Evolutionary conservation across 176 grass and related monocot genomes (phyloP).

Genomic region (Sorghum bicolor): DNA sequence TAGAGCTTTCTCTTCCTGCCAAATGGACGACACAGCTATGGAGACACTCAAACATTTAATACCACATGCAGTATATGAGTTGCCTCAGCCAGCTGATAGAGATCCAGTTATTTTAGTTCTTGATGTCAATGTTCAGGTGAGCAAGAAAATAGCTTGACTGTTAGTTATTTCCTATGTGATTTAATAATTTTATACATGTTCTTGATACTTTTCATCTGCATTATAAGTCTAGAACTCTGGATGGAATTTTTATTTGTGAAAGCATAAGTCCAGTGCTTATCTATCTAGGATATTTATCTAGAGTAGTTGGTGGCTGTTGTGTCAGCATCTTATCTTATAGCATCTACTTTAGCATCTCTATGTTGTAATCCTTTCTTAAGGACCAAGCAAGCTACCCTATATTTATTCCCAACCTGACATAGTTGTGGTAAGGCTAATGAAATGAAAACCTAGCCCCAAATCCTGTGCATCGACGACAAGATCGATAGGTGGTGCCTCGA

Average conservation of each 20-base stretch:
- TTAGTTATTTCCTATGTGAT: background rate
- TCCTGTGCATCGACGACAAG: no score
- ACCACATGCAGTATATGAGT: constrained; percentile 28
- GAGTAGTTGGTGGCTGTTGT: no score
- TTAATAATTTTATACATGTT: background rate
- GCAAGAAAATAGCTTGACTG: constrained; percentile 9
- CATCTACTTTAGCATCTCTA: no score
- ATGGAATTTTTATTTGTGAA: background rate
- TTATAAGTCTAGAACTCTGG: background rate
- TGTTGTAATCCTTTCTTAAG: no score
- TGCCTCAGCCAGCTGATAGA: constrained; percentile 43
- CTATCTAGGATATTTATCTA: no score
- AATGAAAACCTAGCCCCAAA: no score
- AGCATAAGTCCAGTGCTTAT: no score
- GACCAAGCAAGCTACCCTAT: no score
- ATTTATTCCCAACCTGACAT: no score
- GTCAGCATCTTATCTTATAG: no score
- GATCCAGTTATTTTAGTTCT: constrained; percentile 79
- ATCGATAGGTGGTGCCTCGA: no score
- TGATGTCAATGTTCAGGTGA: constrained; percentile 84
- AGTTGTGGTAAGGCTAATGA: no score
- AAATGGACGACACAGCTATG: constrained; percentile 28
- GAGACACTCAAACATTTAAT: constrained; percentile 32
- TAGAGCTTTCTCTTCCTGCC: constrained; percentile 49
- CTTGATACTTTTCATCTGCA: background rate